These are phyloP conservation scores for Datisca glomerata DNA, from an alignment of 306 rosid species.

Conservation along the genomic window DNA sequence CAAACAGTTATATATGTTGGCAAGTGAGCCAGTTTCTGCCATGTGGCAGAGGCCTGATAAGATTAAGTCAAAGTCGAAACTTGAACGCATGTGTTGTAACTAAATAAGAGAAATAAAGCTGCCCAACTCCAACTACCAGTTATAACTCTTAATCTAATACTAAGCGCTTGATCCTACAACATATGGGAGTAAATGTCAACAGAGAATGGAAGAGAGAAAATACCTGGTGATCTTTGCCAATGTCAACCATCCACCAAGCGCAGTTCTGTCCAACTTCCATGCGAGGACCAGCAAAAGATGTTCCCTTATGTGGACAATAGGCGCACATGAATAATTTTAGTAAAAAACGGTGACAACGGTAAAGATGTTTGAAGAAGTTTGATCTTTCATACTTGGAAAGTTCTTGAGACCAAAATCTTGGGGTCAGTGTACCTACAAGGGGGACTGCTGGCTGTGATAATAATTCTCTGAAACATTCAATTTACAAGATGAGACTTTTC, in stretches of 20 bases:
- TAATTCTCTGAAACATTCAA: constrained; percentile 39
- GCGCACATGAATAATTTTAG: constrained; percentile 14
- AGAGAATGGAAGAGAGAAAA: constrained; percentile 1
- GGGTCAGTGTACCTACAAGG: constrained; percentile 89
- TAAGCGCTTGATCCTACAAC: too few relatives aligned
- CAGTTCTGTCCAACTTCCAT: constrained; percentile 53
- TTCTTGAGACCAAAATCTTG: constrained; percentile 83
- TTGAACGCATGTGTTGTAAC: too few relatives aligned
- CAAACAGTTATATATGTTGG: too few relatives aligned
- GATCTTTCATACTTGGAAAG: constrained; percentile 48
- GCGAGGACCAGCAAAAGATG: constrained; percentile 86
- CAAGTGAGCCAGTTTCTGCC: too few relatives aligned
- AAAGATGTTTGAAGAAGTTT: background rate
- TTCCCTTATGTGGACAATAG: constrained; percentile 42
- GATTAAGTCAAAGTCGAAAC: too few relatives aligned
- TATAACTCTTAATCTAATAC: too few relatives aligned
- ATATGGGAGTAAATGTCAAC: constrained; percentile 1
- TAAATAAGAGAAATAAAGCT: too few relatives aligned
- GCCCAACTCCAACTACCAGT: too few relatives aligned
- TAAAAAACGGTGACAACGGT: constrained; percentile 1
- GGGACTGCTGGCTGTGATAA: constrained; percentile 70
- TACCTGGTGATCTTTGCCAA: constrained; percentile 83
- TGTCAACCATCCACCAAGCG: constrained; percentile 93
- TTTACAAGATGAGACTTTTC: background rate
- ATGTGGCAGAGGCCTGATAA: too few relatives aligned